Conservation (phyloP, 306 rosid species). For the Alnus rubra region DNA sequence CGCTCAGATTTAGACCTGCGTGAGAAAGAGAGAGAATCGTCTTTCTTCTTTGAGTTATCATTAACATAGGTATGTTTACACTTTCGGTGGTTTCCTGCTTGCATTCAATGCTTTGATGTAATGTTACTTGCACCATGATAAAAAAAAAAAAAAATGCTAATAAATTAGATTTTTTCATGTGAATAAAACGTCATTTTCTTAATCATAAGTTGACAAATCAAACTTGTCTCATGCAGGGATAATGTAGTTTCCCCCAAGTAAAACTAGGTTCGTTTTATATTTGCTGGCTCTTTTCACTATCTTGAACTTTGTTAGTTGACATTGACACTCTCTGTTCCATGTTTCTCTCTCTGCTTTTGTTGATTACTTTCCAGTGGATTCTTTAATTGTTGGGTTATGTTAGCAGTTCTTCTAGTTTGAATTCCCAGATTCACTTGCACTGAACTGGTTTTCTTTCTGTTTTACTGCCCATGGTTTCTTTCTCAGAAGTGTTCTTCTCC, state of each 20-base stretch:
- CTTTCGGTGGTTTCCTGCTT: constrained; percentile 26
- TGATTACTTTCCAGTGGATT: constrained; percentile 11
- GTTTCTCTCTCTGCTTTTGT: constrained; percentile 14
- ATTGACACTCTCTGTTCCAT: background rate
- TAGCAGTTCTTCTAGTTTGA: constrained; percentile 27
- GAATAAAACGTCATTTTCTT: background rate
- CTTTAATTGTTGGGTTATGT: constrained; percentile 23
- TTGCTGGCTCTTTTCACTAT: constrained; percentile 13
- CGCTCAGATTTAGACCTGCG: constrained; percentile 53
- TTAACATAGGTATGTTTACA: constrained; percentile 37
- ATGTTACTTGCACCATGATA: no score
- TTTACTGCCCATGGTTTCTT: constrained; percentile 17
- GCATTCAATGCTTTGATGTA: background rate
- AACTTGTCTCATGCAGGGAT: background rate
- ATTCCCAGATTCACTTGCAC: constrained; percentile 20
- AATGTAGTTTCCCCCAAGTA: background rate
- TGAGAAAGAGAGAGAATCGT: constrained; percentile 21
- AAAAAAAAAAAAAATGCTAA: background rate
- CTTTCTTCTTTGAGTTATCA: constrained; percentile 31
- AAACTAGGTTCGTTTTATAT: constrained; percentile 11
- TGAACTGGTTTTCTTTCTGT: constrained; percentile 25
- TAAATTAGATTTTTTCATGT: background rate
- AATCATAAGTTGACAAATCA: background rate
- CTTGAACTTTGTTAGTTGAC: constrained; percentile 28
- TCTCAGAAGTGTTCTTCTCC: constrained; percentile 2